phyloP scores from a whole-genome alignment of 2,329 filamentous ascomycete species.

The Clathrospora elynae region DNA sequence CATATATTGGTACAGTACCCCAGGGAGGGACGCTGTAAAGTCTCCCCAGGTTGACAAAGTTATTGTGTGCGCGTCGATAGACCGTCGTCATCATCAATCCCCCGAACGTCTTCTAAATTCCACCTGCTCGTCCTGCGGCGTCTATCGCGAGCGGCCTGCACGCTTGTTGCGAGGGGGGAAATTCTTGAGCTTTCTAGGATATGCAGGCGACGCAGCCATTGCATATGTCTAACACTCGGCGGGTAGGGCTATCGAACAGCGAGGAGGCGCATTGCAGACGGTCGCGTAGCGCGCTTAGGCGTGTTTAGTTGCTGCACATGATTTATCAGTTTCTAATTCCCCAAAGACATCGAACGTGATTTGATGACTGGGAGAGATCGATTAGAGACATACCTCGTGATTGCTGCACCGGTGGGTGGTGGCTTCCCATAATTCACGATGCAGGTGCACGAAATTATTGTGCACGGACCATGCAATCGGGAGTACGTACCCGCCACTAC shows the following conservation, averaged over 20 bases:
- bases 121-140: conserved; percentile 1
- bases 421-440: conserved; percentile 30
- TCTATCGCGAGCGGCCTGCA: background rate
- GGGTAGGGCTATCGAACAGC: conserved; percentile 10
- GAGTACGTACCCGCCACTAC: conserved; percentile 15
- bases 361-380: too few species aligned
- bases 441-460: conserved; percentile 20
- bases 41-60: conserved; percentile 20
- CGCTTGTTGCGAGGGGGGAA: background rate
- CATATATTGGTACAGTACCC: background rate
- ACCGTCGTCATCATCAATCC: conserved; percentile 6
- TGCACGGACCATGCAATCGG: conserved; percentile 20
- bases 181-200: conserved; percentile 1
- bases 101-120: background rate
- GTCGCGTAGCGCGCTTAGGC: background rate
- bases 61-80: conserved; percentile 11
- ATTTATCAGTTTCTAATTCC: conserved; percentile 1
- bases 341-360: too few species aligned
- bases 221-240: conserved; percentile 3
- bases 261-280: conserved; percentile 13
- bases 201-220: conserved; percentile 9
- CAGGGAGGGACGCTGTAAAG: conserved; percentile 15
- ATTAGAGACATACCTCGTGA: conserved; percentile 12
- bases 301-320: conserved; percentile 1
- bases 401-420: conserved; percentile 19